phyloP scores from a whole-genome alignment of 495 filamentous ascomycete genomes.

The Massariosphaeria phaeospora region DNA sequence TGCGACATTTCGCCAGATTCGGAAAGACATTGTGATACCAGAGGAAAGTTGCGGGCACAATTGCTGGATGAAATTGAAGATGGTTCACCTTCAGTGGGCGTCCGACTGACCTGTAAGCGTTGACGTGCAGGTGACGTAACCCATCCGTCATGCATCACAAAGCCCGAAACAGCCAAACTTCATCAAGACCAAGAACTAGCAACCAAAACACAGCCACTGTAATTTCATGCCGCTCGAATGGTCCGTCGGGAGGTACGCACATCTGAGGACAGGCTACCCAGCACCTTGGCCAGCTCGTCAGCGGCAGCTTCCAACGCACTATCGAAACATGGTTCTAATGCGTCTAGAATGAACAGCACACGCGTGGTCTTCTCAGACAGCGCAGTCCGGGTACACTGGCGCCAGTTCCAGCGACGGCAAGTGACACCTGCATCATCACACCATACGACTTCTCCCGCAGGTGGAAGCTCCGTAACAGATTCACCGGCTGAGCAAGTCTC shows the following conservation, averaged over 20 bases:
- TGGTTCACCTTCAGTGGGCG: no score
- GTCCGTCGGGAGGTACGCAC: background rate
- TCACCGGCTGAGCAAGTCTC: background rate
- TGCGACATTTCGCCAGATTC: no score
- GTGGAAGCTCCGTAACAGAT: background rate
- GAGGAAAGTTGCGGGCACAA: no score
- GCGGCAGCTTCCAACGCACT: background rate
- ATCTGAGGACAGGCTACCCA: background rate
- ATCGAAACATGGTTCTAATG: background rate
- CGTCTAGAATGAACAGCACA: constrained; percentile 9
- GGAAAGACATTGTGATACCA: no score
- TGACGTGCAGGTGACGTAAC: no score
- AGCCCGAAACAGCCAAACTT: no score
- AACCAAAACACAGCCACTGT: no score
- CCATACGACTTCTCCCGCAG: background rate
- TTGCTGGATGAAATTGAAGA: no score
- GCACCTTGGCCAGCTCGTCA: background rate
- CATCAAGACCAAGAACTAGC: no score
- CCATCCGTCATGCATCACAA: no score
- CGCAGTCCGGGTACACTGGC: background rate
- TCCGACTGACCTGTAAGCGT: no score
- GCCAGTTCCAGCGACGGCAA: constrained; percentile 1
- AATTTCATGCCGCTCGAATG: background rate
- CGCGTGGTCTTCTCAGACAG: background rate
- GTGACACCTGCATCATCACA: background rate